A percentile compares a stretch with the other conserved stretches of the same genome.
phyloP scores from a whole-genome alignment of 441 rosid genomes.

The Corymbia citriodora region DNA sequence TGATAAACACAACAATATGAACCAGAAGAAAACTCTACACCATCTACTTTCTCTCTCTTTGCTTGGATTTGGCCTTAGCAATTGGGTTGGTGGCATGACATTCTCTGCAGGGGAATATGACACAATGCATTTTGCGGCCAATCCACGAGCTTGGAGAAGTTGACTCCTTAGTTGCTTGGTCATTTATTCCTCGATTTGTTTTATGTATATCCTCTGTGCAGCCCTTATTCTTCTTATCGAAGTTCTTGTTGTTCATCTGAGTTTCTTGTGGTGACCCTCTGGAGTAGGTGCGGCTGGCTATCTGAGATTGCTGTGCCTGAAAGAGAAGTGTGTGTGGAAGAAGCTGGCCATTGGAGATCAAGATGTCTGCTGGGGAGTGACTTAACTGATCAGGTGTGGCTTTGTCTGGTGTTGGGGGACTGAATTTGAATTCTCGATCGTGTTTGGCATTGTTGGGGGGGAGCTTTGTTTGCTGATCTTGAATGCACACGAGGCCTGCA shows the following conservation, averaged over 20 bases:
- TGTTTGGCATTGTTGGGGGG: conserved; percentile 5
- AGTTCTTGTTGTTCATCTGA: background rate
- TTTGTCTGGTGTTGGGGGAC: background rate
- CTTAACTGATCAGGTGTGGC: background rate
- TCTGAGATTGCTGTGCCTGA: conserved; percentile 16
- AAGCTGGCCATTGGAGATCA: conserved; percentile 13
- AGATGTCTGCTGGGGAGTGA: background rate
- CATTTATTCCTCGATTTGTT: conserved; percentile 1
- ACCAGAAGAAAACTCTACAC: background rate
- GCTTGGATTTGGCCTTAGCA: background rate
- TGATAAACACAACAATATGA: background rate
- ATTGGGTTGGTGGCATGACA: background rate
- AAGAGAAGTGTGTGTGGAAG: conserved; percentile 12
- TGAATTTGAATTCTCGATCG: conserved; percentile 23
- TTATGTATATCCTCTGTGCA: background rate
- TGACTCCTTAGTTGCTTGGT: conserved; percentile 13
- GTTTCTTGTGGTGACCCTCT: conserved; percentile 1
- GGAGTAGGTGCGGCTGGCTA: background rate
- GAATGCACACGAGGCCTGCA: conserved; percentile 28
- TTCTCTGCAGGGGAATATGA: background rate
- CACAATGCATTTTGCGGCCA: background rate
- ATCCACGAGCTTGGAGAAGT: background rate
- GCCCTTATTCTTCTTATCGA: background rate
- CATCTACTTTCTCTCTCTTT: background rate
- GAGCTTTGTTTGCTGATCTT: conserved; percentile 21